These are phyloP conservation scores for Suillus discolor DNA, from an alignment of 768 basidiomycete genomes.

Conservation along the genomic window DNA sequence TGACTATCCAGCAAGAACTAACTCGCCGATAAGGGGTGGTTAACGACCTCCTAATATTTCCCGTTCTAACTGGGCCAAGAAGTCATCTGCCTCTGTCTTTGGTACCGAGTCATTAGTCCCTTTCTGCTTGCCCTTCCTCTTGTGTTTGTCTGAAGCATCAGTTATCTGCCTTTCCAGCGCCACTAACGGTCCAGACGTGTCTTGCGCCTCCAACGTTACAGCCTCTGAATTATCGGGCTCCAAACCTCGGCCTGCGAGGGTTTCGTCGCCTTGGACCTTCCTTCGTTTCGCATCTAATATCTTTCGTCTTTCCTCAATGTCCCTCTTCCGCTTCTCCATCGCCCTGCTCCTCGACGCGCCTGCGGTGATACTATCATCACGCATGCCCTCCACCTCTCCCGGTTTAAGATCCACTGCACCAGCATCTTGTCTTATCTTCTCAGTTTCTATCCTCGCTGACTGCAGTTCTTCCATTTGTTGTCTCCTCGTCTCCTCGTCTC, in stretches of 20 bases:
- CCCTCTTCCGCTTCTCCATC: slow-evolving; percentile 70
- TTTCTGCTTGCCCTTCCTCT: slow-evolving; percentile 24
- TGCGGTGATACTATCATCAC: slow-evolving; percentile 32
- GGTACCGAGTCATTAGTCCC: slow-evolving; percentile 13
- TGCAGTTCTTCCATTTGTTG: slow-evolving; percentile 85
- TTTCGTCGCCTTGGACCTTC: slow-evolving; percentile 41
- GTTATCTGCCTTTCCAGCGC: slow-evolving; percentile 43
- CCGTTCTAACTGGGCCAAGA: slow-evolving; percentile 65
- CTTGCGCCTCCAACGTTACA: slow-evolving; percentile 1
- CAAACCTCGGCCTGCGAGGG: not conserved
- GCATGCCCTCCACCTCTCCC: slow-evolving; percentile 83
- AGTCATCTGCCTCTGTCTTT: slow-evolving; percentile 56
- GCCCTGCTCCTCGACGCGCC: slow-evolving; percentile 47
- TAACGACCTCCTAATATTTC: slow-evolving; percentile 50
- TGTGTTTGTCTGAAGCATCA: slow-evolving; percentile 21
- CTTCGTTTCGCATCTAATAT: slow-evolving; percentile 68
- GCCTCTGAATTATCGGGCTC: not conserved
- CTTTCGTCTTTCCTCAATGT: slow-evolving; percentile 65
- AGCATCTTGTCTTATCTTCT: slow-evolving; percentile 54
- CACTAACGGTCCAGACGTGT: slow-evolving; percentile 49
- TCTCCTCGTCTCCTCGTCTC: slow-evolving; percentile 76
- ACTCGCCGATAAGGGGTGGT: not conserved
- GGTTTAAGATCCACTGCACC: slow-evolving; percentile 64
- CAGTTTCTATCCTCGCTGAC: slow-evolving; percentile 69
- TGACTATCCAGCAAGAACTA: no score